Percentiles rank a stretch among this genome's conserved stretches.
These are phyloP conservation scores for Trametes maxima DNA, from an alignment of 768 basidiomycete species.

Conservation along the genomic window DNA sequence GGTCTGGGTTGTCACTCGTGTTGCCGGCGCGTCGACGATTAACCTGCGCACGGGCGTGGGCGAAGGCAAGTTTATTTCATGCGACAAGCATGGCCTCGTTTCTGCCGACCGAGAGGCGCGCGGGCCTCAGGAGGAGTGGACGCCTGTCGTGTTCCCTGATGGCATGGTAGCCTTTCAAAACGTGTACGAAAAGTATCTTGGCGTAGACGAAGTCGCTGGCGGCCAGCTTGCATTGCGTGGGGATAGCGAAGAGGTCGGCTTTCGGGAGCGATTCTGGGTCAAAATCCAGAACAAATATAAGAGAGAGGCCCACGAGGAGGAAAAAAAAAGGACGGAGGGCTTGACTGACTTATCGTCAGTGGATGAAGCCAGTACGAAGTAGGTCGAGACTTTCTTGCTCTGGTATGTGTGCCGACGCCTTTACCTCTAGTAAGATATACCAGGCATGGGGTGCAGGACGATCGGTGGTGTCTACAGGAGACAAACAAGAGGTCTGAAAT, in stretches of 20 bases:
- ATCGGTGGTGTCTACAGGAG: slow-evolving; percentile 65
- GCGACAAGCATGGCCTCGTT: slow-evolving; percentile 83
- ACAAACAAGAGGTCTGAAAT: slow-evolving; percentile 68
- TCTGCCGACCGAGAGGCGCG: slow-evolving; percentile 86
- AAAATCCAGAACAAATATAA: slow-evolving; percentile 91
- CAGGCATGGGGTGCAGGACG: slow-evolving; percentile 88
- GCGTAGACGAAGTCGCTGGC: slow-evolving; percentile 85
- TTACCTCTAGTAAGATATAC: slow-evolving; percentile 55
- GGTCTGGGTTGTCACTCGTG: slow-evolving; percentile 89
- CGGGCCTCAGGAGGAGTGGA: slow-evolving; percentile 95
- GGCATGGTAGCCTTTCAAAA: slow-evolving; percentile 90
- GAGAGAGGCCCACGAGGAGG: slow-evolving; percentile 67
- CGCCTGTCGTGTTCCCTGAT: slow-evolving; percentile 76
- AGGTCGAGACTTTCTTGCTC: slow-evolving; percentile 35
- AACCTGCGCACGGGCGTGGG: slow-evolving; percentile 87
- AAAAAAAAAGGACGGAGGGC: slow-evolving; percentile 56
- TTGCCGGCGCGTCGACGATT: slow-evolving; percentile 81
- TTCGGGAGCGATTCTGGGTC: slow-evolving; percentile 84
- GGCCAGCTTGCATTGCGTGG: slow-evolving; percentile 76
- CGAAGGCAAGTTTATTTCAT: slow-evolving; percentile 88
- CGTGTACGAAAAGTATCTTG: slow-evolving; percentile 85
- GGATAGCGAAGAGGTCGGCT: slow-evolving; percentile 85
- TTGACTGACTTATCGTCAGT: slow-evolving; percentile 38
- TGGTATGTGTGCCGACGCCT: slow-evolving; percentile 1
- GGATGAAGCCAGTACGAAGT: slow-evolving; percentile 80